Base-by-base conservation (phyloP, 805 yeast genomes). In the Blastobotrys mokoenaii region DNA sequence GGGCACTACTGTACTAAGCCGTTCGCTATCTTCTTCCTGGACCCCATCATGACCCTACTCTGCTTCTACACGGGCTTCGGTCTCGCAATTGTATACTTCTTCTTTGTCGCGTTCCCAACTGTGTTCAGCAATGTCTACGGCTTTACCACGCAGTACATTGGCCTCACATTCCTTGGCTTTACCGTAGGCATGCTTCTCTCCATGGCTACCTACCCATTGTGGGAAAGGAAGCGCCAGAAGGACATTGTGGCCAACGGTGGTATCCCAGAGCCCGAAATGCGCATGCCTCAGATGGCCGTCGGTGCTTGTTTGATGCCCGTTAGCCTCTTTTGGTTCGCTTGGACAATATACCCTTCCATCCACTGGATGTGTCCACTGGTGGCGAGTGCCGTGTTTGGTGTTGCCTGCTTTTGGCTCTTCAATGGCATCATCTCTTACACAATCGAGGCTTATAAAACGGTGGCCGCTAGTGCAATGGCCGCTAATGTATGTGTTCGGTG, bases 401-500 rank as follows among this genome's bases (percentile, higher is more conserved):
- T 55, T 16, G 70, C 71, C 1, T 63, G 67, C 25, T 63, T 63
- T 12, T 53, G 61, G 41, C 57, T 65, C 30, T 65, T 68, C 47
- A 60, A 68, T 32, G 70, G 71, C 4, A 63, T 51, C 16, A 22
- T 49, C 17, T 36, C 50, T 62, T 63, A 63, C 46, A 49, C 70
- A 37, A 59, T 70, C 20, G 75, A 71, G 51, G 49, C 68, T 4
- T 60, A 69, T 55, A 62, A 65, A 39, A 63, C 79, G 31, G 72
- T 74, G 29, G 82, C 86, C 16, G 95, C 96, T 0, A 80, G 90
- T n/a, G 90, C 94, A 2, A 63, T 86, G 50, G 95, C 95, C 31
- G 95, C 95, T 11, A 88, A 86, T 65, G 85, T 84, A 61, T 69
- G 87, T 57, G 64, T 81, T 46, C 76, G 96, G 66, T 87, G 85